Conservation (phyloP, 148 eudicot species). For the Chenopodium quinoa region DNA sequence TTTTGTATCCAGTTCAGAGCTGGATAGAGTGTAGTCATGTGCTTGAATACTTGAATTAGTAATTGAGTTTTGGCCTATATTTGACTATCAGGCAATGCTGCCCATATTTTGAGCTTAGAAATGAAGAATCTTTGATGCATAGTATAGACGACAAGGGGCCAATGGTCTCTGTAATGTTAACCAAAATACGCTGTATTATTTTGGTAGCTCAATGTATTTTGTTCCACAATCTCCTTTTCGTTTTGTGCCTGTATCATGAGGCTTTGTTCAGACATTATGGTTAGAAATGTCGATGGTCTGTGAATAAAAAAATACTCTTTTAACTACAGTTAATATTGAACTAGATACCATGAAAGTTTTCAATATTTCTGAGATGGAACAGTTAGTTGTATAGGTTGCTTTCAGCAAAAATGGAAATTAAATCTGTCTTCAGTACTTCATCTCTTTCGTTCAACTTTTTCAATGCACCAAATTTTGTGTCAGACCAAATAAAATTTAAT, state of each 20-base stretch:
- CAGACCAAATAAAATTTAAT: background rate
- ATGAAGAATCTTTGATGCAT: background rate
- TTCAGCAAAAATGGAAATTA: background rate
- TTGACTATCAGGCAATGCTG: background rate
- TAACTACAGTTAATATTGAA: no score
- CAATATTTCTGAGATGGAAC: background rate
- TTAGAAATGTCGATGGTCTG: background rate
- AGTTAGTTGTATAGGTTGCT: background rate
- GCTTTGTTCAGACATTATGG: background rate
- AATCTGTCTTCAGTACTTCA: background rate
- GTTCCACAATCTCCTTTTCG: background rate
- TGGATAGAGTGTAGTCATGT: background rate
- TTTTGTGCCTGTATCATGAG: background rate
- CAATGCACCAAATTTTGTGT: background rate
- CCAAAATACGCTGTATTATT: background rate
- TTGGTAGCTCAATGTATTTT: background rate
- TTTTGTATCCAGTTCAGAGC: background rate
- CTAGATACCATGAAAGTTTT: background rate
- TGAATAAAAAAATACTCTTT: background rate
- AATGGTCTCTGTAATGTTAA: background rate
- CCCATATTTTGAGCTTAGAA: background rate
- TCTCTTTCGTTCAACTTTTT: no score
- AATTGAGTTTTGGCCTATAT: background rate
- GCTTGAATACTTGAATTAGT: conserved; percentile 4
- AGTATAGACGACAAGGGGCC: background rate